A percentile compares a stretch with the other conserved stretches of the same genome.
phyloP scores from a whole-genome alignment of 352 stramenopile species.

The Globisporangium paddicum region DNA sequence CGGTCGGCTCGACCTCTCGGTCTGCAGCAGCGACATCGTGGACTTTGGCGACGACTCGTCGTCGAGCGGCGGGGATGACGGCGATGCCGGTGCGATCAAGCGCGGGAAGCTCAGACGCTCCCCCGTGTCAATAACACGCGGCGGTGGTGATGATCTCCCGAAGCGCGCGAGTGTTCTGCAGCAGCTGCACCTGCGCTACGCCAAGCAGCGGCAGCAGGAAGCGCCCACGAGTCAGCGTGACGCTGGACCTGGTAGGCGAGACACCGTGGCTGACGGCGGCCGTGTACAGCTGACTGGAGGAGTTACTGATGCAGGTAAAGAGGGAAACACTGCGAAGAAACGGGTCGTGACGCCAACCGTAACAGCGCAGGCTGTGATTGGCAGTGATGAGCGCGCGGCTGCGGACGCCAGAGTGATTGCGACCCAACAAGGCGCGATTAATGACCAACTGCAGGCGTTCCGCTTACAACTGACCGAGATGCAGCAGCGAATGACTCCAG shows the following conservation, averaged over 20 bases:
- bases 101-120: slow-evolving; percentile 6
- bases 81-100: neutral
- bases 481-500: slow-evolving; percentile 28
- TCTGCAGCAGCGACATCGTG: slow-evolving; percentile 1
- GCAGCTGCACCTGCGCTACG: slow-evolving; percentile 13
- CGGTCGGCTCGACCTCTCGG: slow-evolving; percentile 3
- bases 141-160: neutral
- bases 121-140: neutral
- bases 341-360: neutral
- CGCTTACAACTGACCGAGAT: slow-evolving; percentile 42
- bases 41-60: slow-evolving; percentile 3
- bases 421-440: slow-evolving; percentile 29
- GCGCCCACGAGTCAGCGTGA: neutral
- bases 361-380: neutral
- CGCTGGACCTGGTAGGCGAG: too few species aligned
- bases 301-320: too few species aligned
- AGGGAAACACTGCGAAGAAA: neutral
- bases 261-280: neutral
- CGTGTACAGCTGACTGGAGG: too few species aligned
- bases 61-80: neutral
- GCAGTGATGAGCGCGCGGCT: neutral
- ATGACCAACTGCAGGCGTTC: slow-evolving; percentile 32
- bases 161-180: slow-evolving; percentile 9
- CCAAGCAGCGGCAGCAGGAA: slow-evolving; percentile 5
- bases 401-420: slow-evolving; percentile 11